Percentiles rank a stretch among this genome's conserved stretches.
These are phyloP conservation scores for Clavulina sp. DNA, from an alignment of 768 basidiomycete species.

Conservation along the genomic window DNA sequence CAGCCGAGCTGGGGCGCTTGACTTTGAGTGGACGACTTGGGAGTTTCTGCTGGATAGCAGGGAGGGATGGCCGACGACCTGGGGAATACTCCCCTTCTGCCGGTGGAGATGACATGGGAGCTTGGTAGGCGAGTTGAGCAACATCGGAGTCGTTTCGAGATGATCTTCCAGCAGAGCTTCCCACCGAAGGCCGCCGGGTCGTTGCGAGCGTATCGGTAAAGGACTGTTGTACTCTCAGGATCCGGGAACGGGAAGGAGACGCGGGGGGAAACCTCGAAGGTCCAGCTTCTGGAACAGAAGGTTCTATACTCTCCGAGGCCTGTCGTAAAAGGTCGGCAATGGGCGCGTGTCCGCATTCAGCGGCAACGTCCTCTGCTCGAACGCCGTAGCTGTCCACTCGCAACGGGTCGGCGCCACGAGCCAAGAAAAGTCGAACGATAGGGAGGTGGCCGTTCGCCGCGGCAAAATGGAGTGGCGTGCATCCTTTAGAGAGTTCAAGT, in stretches of 20 bases:
- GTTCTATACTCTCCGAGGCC: conserved; percentile 22
- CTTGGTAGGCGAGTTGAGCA: background rate
- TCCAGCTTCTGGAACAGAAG: background rate
- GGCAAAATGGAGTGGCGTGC: conserved; percentile 92
- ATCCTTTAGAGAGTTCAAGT: conserved; percentile 28
- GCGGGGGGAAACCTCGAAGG: background rate
- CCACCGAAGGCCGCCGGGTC: background rate
- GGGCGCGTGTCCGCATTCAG: conserved; percentile 60
- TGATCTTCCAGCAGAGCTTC: background rate
- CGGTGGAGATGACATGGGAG: background rate
- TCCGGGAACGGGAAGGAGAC: conserved; percentile 13
- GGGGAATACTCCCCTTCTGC: background rate
- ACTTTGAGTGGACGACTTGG: conserved; percentile 20
- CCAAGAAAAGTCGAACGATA: conserved; percentile 63
- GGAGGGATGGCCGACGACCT: conserved; percentile 48
- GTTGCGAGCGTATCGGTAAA: conserved; percentile 47
- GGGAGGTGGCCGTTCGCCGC: conserved; percentile 81
- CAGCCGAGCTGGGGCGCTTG: conserved; percentile 53
- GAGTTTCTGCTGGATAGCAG: conserved; percentile 28
- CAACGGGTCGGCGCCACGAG: conserved; percentile 66
- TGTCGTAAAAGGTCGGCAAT: conserved; percentile 57
- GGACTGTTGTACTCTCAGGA: conserved; percentile 58
- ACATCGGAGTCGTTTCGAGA: background rate
- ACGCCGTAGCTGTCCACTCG: conserved; percentile 81
- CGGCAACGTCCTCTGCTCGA: conserved; percentile 71